Percentiles rank a stretch among this genome's conserved stretches.
Evolutionary conservation across 192 early-diverging fungal genomes (phyloP).

Genomic region (Thamnidium elegans): DNA sequence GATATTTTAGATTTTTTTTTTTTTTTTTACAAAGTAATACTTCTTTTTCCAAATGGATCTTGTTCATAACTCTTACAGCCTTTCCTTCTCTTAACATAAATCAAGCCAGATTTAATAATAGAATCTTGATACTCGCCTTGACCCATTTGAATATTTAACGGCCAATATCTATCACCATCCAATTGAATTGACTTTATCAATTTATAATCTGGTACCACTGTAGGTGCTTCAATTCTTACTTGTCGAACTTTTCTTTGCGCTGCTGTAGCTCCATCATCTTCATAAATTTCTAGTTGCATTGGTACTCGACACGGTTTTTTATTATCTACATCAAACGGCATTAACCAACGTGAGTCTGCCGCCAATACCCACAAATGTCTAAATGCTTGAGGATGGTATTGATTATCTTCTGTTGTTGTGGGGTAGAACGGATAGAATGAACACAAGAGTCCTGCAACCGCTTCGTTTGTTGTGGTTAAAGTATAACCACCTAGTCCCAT

Average conservation of each 20-base stretch:
- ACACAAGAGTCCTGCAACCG: constrained; percentile 66
- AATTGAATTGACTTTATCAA: constrained; percentile 1
- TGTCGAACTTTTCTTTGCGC: constrained; percentile 3
- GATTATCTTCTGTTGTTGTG: constrained; percentile 51
- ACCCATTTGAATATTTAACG: not conserved
- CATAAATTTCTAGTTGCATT: constrained; percentile 43
- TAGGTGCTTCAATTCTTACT: constrained; percentile 51
- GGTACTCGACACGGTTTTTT: constrained; percentile 53
- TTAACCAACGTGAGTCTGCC: constrained; percentile 63
- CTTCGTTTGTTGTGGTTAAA: constrained; percentile 57
- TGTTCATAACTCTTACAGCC: not conserved
- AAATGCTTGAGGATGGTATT: constrained; percentile 68
- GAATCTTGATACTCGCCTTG: constrained; percentile 3
- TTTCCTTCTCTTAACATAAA: not conserved
- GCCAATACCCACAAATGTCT: constrained; percentile 82
- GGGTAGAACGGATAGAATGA: constrained; percentile 70
- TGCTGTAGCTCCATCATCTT: constrained; percentile 17
- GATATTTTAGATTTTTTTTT: too few relatives aligned
- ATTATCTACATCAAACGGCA: constrained; percentile 63
- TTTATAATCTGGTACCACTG: constrained; percentile 1
- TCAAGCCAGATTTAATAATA: constrained; percentile 3
- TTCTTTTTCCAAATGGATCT: too few relatives aligned
- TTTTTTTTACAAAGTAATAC: too few relatives aligned
- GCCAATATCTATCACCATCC: constrained; percentile 9
- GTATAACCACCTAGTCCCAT: constrained; percentile 68